Conservation (phyloP, 805 yeast species). For the Priceomyces castillae region DNA sequence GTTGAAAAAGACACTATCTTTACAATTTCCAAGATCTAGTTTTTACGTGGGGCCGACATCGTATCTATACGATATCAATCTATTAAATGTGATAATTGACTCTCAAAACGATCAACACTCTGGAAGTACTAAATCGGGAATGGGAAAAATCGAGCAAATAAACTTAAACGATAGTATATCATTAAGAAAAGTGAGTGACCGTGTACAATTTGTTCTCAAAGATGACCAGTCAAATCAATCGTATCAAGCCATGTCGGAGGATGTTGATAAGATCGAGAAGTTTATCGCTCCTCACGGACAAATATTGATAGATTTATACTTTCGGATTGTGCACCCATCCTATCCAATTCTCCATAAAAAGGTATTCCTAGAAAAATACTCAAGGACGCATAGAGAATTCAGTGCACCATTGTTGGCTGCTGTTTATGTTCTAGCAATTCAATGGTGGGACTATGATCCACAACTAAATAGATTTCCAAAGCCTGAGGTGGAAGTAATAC, state of each 20-base stretch:
- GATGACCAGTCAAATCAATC: conserved; percentile 77
- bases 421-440: conserved; percentile 82
- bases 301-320: conserved; percentile 72
- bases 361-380: conserved; percentile 86
- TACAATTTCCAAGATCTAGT: conserved; percentile 87
- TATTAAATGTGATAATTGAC: conserved; percentile 59
- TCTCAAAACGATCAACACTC: conserved; percentile 18
- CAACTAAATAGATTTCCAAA: conserved; percentile 70
- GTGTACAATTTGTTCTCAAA: conserved; percentile 70
- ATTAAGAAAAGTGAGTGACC: conserved; percentile 74
- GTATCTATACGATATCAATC: conserved; percentile 63
- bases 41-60: conserved; percentile 89
- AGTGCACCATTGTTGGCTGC: conserved; percentile 90
- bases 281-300: conserved; percentile 92
- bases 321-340: conserved; percentile 83
- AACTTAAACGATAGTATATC: conserved; percentile 64
- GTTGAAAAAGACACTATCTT: conserved; percentile 63
- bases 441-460: conserved; percentile 93
- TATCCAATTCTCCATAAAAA: conserved; percentile 89
- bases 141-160: conserved; percentile 69
- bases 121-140: conserved; percentile 15
- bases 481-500: conserved; percentile 61
- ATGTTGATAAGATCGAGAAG: conserved; percentile 79
- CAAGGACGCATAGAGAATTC: conserved; percentile 87
- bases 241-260: conserved; percentile 66